Evolutionary conservation across 352 stramenopile genomes (phyloP).

Genomic region (Pelagophyceae sp.): DNA sequence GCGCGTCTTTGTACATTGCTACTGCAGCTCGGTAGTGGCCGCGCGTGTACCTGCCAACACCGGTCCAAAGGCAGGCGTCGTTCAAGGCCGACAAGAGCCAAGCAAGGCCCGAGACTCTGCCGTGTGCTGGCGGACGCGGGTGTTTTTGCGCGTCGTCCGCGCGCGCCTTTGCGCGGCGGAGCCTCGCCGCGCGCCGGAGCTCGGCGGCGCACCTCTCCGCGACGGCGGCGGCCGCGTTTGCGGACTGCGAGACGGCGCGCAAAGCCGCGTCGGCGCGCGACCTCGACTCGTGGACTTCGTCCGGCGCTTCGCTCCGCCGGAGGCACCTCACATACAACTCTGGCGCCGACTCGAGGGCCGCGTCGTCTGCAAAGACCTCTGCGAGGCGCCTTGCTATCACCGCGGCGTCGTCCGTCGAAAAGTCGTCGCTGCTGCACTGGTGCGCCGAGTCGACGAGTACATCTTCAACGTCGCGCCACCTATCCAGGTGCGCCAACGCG

Average conservation of each 20-base stretch:
- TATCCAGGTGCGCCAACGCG: not conserved
- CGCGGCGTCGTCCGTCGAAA: too few species aligned
- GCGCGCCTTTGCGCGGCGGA: constrained; percentile 1
- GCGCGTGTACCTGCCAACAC: too few species aligned
- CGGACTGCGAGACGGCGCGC: not conserved
- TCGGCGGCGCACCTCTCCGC: not conserved
- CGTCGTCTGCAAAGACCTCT: not conserved
- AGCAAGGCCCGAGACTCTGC: too few species aligned
- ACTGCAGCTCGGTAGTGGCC: constrained; percentile 13
- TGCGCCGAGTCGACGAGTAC: too few species aligned
- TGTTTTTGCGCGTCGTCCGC: constrained; percentile 8
- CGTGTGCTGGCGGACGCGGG: too few species aligned
- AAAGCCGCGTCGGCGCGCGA: not conserved
- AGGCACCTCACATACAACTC: constrained; percentile 5
- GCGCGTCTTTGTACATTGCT: constrained; percentile 13
- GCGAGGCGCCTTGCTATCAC: not conserved
- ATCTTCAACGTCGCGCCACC: not conserved
- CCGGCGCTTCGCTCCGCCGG: not conserved
- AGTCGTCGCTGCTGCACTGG: too few species aligned
- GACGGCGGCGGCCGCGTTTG: not conserved
- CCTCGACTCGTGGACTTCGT: not conserved
- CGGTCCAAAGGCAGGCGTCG: too few species aligned
- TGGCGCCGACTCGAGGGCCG: not conserved
- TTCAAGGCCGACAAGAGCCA: too few species aligned
- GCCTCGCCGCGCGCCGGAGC: not conserved